These are phyloP conservation scores for Micromonas commoda DNA, from an alignment of 139 green algal genomes.

Conservation along the genomic window DNA sequence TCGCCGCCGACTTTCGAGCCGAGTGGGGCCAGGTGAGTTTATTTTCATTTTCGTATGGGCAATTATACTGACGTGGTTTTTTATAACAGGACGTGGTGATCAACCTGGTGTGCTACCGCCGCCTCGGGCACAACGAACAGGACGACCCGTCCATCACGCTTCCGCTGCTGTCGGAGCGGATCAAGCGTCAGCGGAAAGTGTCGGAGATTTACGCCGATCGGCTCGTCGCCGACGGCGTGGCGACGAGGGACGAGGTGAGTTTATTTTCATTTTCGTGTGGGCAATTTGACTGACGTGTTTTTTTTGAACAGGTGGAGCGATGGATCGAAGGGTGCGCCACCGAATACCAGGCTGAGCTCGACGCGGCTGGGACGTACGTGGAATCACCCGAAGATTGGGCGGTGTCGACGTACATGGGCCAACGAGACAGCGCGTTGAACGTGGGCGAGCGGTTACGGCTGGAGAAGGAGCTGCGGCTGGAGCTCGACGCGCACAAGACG, in stretches of 20 bases:
- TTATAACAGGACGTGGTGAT: slow-evolving; percentile 96
- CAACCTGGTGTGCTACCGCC: slow-evolving; percentile 83
- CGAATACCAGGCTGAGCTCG: neutral
- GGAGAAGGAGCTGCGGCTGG: slow-evolving; percentile 69
- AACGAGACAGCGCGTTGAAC: neutral
- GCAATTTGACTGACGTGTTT: too few species aligned
- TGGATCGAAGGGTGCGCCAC: neutral
- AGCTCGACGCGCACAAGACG: slow-evolving; percentile 52
- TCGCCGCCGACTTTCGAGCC: slow-evolving; percentile 27
- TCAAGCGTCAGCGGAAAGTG: slow-evolving; percentile 54
- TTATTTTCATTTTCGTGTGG: too few species aligned
- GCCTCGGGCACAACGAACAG: slow-evolving; percentile 85
- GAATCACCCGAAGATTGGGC: neutral
- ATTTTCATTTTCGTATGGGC: too few species aligned
- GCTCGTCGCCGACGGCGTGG: slow-evolving; percentile 57
- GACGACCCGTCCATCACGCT: slow-evolving; percentile 98
- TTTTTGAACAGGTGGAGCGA: slow-evolving; percentile 62
- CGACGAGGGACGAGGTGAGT: slow-evolving; percentile 54
- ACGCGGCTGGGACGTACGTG: neutral
- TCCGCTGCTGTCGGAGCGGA: slow-evolving; percentile 83
- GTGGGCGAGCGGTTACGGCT: slow-evolving; percentile 40
- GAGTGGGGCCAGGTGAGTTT: slow-evolving; percentile 68
- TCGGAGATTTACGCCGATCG: slow-evolving; percentile 65
- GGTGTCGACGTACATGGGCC: neutral
- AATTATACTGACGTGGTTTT: too few species aligned